Evolutionary conservation across 805 yeast species (phyloP), one percentile per base, ranked within the genome.

Genomic region (Kodamaea fukazawae): DNA sequence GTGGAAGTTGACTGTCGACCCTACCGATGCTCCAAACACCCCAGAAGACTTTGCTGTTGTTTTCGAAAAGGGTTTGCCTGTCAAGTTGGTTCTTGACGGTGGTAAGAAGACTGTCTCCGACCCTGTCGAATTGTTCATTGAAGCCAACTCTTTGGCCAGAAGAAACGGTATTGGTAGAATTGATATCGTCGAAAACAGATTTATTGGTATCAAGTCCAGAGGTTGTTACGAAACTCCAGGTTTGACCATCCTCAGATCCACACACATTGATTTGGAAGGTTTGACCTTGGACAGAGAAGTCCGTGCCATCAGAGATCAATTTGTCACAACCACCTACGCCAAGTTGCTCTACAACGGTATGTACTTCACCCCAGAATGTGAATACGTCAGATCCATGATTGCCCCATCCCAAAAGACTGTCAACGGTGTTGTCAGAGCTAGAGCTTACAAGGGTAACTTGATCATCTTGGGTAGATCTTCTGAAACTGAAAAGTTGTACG

Each of bases 151-250:
- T 55, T 75, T 93, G 58, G 98, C 97, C 44, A 90, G 99, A 80
- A 89, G 96, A 76, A 90, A 93, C 66, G 99, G 99, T 76, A 96
- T 93, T 46, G 99, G 99, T 67, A 89, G 99, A 78, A 85, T 93
- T 65, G 99, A 93, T 73, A 93, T 93, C 61, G 99, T 93, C 51
- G 99, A 93, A 75, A 88, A 93, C 78, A 89, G 99, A 76, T 93
- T 93, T 70, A 93, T 93, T 60, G 98, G 98, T 67, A 85, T 93
- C 68, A 93, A 93, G 71, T 90, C 98, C 49, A 88, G 99, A 78
- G 99, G 99, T 44, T 93, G 99, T 76, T 93, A 93, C 75, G 99
- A 93, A 73, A 95, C 98, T 49, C 99, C 99, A 53, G 99, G 98
- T 67, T 80, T 93, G 58, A 91, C 99, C 46, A 65, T 93, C 47